phyloP scores from a whole-genome alignment of 1,284 basidiomycete genomes.

The Hemileia vastatrix region DNA sequence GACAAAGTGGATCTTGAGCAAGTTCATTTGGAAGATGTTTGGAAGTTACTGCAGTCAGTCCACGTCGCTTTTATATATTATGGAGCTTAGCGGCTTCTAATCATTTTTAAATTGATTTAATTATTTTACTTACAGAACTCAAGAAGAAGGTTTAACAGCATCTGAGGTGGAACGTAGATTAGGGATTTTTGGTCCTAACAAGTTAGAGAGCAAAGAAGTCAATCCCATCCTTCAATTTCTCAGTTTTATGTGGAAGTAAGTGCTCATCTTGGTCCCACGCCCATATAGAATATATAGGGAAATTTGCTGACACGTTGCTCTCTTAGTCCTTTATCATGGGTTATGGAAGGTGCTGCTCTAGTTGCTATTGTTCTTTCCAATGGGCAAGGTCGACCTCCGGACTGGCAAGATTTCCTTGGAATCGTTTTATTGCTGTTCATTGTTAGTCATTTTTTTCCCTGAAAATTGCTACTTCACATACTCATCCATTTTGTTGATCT shows the following conservation, averaged over 20 bases:
- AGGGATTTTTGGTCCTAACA: constrained; percentile 91
- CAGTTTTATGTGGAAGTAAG: constrained; percentile 24
- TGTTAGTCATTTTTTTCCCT: constrained; percentile 30
- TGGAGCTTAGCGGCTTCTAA: background rate
- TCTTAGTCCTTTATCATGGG: constrained; percentile 72
- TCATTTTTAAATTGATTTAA: background rate
- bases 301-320: constrained; percentile 42
- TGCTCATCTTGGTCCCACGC: background rate
- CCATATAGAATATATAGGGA: constrained; percentile 70
- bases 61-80: background rate
- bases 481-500: background rate
- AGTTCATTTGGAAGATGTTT: constrained; percentile 91
- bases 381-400: constrained; percentile 71
- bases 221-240: constrained; percentile 64
- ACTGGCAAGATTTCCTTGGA: constrained; percentile 97
- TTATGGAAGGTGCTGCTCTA: constrained; percentile 95
- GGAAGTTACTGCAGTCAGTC: constrained; percentile 81
- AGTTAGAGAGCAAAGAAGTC: constrained; percentile 78
- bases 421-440: constrained; percentile 81
- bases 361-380: constrained; percentile 95
- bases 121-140: constrained; percentile 30
- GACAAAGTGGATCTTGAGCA: constrained; percentile 98
- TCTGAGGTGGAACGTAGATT: constrained; percentile 74
- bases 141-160: constrained; percentile 62
- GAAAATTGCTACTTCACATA: background rate